Evolutionary conservation across 306 rosid species (phyloP).

Genomic region (Geum urbanum): DNA sequence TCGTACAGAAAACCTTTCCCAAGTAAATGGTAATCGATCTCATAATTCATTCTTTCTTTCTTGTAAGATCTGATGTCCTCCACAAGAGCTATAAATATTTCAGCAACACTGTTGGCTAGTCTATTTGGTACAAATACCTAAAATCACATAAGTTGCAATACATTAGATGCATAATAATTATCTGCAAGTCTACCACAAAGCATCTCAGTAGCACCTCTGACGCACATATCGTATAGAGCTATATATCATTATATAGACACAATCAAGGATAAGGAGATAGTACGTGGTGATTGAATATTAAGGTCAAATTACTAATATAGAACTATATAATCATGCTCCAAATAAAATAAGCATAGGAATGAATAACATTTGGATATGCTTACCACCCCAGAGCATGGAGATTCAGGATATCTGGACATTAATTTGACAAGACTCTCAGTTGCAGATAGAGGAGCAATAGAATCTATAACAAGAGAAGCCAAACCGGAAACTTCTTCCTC

Average conservation of each 20-base stretch:
- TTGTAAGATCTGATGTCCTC: slow-evolving; percentile 36
- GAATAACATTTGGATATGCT: slow-evolving; percentile 23
- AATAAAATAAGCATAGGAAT: slow-evolving; percentile 2
- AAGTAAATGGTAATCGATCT: slow-evolving; percentile 51
- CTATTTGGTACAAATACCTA: slow-evolving; percentile 64
- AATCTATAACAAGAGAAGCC: slow-evolving; percentile 52
- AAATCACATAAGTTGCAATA: slow-evolving; percentile 28
- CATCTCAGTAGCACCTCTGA: neutral
- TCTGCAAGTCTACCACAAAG: neutral
- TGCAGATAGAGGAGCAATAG: slow-evolving; percentile 35
- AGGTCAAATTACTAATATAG: neutral
- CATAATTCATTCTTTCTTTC: slow-evolving; percentile 36
- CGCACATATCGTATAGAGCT: neutral
- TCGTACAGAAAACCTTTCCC: slow-evolving; percentile 48
- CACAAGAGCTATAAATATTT: slow-evolving; percentile 46
- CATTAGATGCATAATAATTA: slow-evolving; percentile 18
- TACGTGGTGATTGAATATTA: neutral
- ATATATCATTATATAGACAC: neutral
- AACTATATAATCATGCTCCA: neutral
- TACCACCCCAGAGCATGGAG: slow-evolving; percentile 46
- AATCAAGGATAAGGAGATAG: neutral
- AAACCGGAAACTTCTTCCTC: slow-evolving; percentile 52
- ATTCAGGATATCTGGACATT: slow-evolving; percentile 41
- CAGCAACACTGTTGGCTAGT: slow-evolving; percentile 40
- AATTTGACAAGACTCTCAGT: slow-evolving; percentile 30